phyloP scores from a whole-genome alignment of 345 rosid genomes.

The Abelmoschus esculentus region DNA sequence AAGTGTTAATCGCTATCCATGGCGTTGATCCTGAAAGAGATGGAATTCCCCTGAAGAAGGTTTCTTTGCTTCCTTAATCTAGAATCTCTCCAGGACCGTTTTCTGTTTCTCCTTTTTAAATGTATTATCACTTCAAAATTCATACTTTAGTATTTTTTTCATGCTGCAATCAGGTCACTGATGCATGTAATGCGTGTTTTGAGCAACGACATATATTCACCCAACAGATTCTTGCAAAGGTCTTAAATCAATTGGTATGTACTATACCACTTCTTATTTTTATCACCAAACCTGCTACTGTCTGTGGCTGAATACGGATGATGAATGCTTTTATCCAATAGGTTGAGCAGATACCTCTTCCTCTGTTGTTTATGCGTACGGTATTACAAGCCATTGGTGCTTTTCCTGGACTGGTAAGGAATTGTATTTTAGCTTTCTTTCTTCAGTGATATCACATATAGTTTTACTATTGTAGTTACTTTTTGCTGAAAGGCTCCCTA shows the following conservation, averaged over 20 bases:
- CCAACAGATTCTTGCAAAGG: conserved; percentile 91
- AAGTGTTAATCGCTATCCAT: conserved; percentile 79
- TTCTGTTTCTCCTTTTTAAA: not conserved
- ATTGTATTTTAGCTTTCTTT: not conserved
- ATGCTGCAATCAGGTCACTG: conserved; percentile 60
- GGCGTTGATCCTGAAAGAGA: conserved; percentile 87
- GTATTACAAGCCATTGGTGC: conserved; percentile 95
- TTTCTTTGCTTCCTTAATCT: conserved; percentile 11
- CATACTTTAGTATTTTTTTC: conserved; percentile 9
- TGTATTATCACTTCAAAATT: conserved; percentile 8
- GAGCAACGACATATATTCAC: conserved; percentile 81
- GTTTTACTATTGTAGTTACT: not conserved
- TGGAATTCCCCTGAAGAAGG: conserved; percentile 92
- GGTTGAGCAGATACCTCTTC: conserved; percentile 99
- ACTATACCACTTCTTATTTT: conserved; percentile 4
- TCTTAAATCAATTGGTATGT: conserved; percentile 92
- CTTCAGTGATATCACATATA: not conserved
- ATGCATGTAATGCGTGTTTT: conserved; percentile 92
- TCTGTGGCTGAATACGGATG: conserved; percentile 11
- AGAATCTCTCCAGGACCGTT: not conserved
- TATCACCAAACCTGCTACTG: conserved; percentile 1
- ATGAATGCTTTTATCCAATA: conserved; percentile 28
- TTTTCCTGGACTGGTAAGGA: conserved; percentile 84
- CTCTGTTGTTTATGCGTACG: conserved; percentile 96
- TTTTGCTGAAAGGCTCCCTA: not conserved